Conservation (phyloP, 2,329 filamentous ascomycete species). For the Aspergillus sp. region DNA sequence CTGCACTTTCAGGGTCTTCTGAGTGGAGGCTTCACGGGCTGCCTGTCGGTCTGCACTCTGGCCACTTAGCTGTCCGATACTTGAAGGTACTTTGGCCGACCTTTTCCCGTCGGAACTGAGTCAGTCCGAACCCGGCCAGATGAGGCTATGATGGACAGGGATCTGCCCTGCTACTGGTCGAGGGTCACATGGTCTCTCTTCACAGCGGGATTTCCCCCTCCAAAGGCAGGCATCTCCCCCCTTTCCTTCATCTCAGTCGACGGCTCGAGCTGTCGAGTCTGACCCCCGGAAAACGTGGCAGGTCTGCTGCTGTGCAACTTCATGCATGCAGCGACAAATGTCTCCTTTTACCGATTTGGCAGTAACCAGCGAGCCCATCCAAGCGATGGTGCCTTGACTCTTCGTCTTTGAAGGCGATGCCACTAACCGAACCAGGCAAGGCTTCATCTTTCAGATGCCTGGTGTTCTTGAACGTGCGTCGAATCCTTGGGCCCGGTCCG, state of each 20-base stretch:
- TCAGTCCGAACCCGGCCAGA: background rate
- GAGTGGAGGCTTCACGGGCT: background rate
- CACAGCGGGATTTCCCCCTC: background rate
- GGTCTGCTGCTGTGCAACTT: constrained; percentile 2
- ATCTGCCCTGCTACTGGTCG: background rate
- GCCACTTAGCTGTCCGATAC: background rate
- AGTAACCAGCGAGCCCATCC: background rate
- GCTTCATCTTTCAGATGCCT: background rate
- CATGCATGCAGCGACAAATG: constrained; percentile 1
- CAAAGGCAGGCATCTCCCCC: background rate
- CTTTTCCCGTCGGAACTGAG: background rate
- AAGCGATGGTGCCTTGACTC: background rate
- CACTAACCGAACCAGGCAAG: constrained; percentile 9
- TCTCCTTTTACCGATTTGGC: background rate
- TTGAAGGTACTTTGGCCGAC: background rate
- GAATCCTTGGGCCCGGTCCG: background rate
- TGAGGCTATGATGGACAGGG: background rate
- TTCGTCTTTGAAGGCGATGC: background rate
- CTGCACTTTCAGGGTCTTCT: background rate
- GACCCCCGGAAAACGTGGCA: constrained; percentile 15
- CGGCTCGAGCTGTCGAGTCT: background rate
- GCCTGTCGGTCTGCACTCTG: background rate
- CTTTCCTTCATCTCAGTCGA: background rate
- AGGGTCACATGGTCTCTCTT: background rate
- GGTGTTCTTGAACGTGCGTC: background rate